Conservation (phyloP, 805 yeast species). For the Kuraishia floccosa region DNA sequence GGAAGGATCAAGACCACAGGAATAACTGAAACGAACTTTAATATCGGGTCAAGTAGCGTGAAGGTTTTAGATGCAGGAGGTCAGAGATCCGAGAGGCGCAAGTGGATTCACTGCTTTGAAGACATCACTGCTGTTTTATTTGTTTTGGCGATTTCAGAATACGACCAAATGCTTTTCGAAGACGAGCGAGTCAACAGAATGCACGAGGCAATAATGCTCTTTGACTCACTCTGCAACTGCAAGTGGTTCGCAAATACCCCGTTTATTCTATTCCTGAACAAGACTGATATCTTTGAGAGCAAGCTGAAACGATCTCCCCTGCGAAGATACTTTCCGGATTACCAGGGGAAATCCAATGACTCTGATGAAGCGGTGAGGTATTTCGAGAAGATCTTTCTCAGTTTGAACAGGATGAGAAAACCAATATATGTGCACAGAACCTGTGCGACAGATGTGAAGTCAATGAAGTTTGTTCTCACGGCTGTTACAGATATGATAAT, state of each 20-base stretch:
- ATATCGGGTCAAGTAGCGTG: conserved; percentile 51
- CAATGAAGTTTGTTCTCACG: conserved; percentile 82
- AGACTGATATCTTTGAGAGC: conserved; percentile 68
- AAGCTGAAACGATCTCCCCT: conserved; percentile 62
- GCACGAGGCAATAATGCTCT: conserved; percentile 80
- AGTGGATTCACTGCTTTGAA: conserved; percentile 94
- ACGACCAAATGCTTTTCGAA: conserved; percentile 85
- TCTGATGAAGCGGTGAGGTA: conserved; percentile 57
- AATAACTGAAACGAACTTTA: conserved; percentile 76
- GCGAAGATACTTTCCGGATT: conserved; percentile 67
- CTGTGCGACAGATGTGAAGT: conserved; percentile 86
- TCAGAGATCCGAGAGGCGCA: conserved; percentile 80
- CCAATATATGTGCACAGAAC: conserved; percentile 90
- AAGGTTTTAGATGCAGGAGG: conserved; percentile 95
- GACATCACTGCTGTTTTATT: conserved; percentile 81
- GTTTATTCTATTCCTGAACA: conserved; percentile 80
- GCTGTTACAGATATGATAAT: conserved; percentile 91
- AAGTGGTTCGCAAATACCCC: conserved; percentile 81
- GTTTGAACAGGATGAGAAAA: conserved; percentile 48
- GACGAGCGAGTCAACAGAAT: conserved; percentile 83
- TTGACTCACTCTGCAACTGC: conserved; percentile 76
- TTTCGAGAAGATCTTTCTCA: conserved; percentile 57
- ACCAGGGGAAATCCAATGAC: conserved; percentile 51
- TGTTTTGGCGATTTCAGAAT: conserved; percentile 84
- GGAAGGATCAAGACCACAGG: conserved; percentile 96